Percentiles rank a stretch among this genome's conserved stretches.
phyloP scores from a whole-genome alignment of 2,329 filamentous ascomycete genomes.

The Talaromyces sp. region DNA sequence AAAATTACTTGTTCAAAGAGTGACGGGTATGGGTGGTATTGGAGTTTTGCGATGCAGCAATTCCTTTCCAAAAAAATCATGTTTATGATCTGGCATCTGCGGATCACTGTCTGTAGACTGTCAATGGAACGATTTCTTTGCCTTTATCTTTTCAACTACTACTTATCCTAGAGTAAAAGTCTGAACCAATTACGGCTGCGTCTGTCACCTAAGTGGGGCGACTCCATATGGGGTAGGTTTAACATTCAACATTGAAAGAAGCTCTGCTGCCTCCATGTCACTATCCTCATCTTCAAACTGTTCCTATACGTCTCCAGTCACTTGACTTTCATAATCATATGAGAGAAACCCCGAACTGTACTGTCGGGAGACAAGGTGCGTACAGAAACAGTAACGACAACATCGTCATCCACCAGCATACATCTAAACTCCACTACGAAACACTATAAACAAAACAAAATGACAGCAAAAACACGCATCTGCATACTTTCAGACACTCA shows the following conservation, averaged over 20 bases:
- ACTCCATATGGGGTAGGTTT: not conserved
- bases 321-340: not conserved
- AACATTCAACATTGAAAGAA: not conserved
- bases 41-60: constrained; percentile 19
- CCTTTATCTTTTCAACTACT: not conserved
- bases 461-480: constrained; percentile 36
- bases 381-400: not conserved
- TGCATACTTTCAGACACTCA: constrained; percentile 46
- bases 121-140: constrained; percentile 17
- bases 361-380: not conserved
- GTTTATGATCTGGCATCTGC: constrained; percentile 19
- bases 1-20: not conserved
- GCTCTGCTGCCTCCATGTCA: not conserved
- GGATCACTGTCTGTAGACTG: constrained; percentile 19
- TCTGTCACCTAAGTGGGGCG: not conserved
- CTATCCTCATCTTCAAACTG: not conserved
- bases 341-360: not conserved
- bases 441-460: not conserved
- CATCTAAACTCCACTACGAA: not conserved
- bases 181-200: not conserved
- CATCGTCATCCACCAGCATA: not conserved
- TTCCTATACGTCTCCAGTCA: not conserved
- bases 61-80: constrained; percentile 18
- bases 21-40: constrained; percentile 17
- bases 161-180: not conserved